A percentile compares a stretch with the other conserved stretches of the same genome.
Evolutionary conservation across 2,329 filamentous ascomycete species (phyloP).

Genomic region (Botrytis aclada): DNA sequence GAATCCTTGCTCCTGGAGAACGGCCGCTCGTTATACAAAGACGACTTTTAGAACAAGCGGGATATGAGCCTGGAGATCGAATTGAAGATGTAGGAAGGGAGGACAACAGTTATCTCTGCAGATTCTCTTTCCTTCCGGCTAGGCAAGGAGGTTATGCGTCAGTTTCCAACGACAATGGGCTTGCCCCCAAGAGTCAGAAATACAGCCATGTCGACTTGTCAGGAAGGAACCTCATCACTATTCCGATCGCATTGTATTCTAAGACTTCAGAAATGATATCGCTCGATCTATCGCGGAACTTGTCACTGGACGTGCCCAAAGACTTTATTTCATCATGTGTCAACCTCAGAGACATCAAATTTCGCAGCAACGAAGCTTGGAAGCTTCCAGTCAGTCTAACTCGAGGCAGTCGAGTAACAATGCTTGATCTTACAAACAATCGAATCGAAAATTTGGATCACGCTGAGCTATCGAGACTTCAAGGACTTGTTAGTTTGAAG

Average conservation of each 20-base stretch:
- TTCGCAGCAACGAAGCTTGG: constrained; percentile 88
- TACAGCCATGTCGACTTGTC: constrained; percentile 92
- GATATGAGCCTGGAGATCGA: constrained; percentile 80
- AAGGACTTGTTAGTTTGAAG: constrained; percentile 80
- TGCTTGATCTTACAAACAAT: constrained; percentile 94
- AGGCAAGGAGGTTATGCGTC: constrained; percentile 79
- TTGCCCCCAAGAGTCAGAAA: constrained; percentile 77
- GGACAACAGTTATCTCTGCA: constrained; percentile 94
- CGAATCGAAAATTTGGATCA: constrained; percentile 82
- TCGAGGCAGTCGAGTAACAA: constrained; percentile 76
- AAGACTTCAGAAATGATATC: constrained; percentile 91
- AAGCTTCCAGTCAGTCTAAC: constrained; percentile 81
- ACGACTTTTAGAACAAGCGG: constrained; percentile 82
- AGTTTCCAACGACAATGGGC: constrained; percentile 71
- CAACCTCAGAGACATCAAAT: constrained; percentile 92
- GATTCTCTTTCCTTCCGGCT: constrained; percentile 90
- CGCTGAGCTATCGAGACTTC: constrained; percentile 73
- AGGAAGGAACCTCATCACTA: constrained; percentile 86
- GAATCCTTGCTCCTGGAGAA: constrained; percentile 75
- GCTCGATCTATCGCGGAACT: constrained; percentile 86
- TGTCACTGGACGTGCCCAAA: constrained; percentile 87
- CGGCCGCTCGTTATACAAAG: constrained; percentile 90
- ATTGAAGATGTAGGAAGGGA: constrained; percentile 93
- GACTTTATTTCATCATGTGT: constrained; percentile 95
- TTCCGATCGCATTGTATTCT: constrained; percentile 90